These are phyloP conservation scores for Pleomassaria siparia DNA, from an alignment of 2,329 filamentous ascomycete species.

Conservation along the genomic window DNA sequence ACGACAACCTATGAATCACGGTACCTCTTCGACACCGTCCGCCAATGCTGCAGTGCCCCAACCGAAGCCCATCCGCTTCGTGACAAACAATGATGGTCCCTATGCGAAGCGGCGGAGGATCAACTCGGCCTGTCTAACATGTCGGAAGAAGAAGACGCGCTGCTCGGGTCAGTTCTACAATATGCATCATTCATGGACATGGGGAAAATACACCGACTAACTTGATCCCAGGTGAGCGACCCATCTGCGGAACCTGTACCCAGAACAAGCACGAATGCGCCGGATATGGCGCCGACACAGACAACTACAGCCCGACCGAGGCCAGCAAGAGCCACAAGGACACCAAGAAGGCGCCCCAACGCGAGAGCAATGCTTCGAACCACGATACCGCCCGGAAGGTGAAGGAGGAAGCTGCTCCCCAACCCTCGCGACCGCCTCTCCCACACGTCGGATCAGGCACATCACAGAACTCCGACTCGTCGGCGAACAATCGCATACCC, in stretches of 20 bases:
- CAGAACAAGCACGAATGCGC: constrained; percentile 53
- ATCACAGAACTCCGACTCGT: constrained; percentile 28
- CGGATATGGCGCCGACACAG: constrained; percentile 47
- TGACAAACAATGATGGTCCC: constrained; percentile 45
- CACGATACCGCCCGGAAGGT: constrained; percentile 12
- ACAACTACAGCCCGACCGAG: constrained; percentile 4
- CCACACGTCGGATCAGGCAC: constrained; percentile 20
- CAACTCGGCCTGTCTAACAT: constrained; percentile 50
- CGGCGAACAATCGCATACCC: constrained; percentile 14
- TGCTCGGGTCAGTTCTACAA: constrained; percentile 47
- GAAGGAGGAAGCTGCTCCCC: constrained; percentile 27
- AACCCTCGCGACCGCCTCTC: constrained; percentile 27
- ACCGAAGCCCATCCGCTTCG: constrained; percentile 45
- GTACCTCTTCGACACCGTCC: constrained; percentile 26
- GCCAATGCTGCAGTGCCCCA: constrained; percentile 31
- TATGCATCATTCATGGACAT: neutral
- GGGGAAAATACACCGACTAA: neutral
- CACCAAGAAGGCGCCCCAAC: constrained; percentile 22
- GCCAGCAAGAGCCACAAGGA: constrained; percentile 4
- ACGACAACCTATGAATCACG: constrained; percentile 41
- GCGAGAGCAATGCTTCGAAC: constrained; percentile 18
- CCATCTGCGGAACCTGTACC: constrained; percentile 48
- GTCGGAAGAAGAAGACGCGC: constrained; percentile 53
- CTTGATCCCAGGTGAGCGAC: constrained; percentile 37
- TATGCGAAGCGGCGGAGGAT: constrained; percentile 46